Conservation (phyloP, 306 rosid species). For the Ormosia emarginata region DNA sequence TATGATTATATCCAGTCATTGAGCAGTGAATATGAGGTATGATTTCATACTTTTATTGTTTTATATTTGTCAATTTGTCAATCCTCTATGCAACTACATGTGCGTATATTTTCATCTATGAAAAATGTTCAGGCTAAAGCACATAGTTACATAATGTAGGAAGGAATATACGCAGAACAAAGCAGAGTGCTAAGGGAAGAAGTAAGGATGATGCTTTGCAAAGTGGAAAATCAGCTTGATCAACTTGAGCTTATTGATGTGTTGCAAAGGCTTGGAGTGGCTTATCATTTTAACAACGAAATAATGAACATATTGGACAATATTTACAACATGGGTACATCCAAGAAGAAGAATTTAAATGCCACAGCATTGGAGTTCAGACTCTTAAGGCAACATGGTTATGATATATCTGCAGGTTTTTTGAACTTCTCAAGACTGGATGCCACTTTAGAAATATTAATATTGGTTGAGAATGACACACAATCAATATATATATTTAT, state of each 20-base stretch:
- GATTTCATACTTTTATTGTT: neutral
- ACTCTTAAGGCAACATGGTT: slow-evolving; percentile 36
- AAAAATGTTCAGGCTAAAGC: no score
- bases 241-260: slow-evolving; percentile 25
- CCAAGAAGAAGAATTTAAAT: neutral
- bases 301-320: neutral
- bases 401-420: slow-evolving; percentile 18
- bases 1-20: neutral
- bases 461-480: neutral
- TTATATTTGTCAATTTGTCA: neutral
- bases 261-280: slow-evolving; percentile 37
- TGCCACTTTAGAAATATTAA: no score
- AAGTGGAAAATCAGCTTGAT: neutral
- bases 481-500: neutral
- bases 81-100: no score
- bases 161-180: neutral
- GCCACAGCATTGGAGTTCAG: slow-evolving; percentile 28
- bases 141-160: neutral
- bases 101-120: no score
- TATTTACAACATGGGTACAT: neutral
- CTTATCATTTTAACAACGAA: slow-evolving; percentile 27
- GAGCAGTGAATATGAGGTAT: neutral
- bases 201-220: slow-evolving; percentile 15
- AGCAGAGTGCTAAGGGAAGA: neutral
- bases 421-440: neutral